Evolutionary conservation across 2,329 filamentous ascomycete genomes (phyloP).

Genomic region (Botrytis porri): DNA sequence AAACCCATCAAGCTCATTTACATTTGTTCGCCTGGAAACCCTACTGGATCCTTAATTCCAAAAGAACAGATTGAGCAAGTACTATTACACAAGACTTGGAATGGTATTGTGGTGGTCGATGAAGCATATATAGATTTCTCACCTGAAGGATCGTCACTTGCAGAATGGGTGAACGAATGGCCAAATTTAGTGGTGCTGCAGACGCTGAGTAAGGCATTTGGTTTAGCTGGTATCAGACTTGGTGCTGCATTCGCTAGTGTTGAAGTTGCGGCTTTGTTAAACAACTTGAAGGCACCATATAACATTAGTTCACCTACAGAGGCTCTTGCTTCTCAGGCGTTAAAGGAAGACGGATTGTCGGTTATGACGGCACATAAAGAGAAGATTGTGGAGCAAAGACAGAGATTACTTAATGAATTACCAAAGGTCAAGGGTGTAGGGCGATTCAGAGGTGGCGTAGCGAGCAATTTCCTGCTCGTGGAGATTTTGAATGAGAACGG

Average conservation of each 20-base stretch:
- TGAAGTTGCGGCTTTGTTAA: constrained; percentile 74
- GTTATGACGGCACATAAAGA: constrained; percentile 70
- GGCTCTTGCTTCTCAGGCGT: constrained; percentile 71
- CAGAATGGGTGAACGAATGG: constrained; percentile 88
- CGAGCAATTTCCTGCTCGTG: constrained; percentile 86
- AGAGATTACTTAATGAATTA: constrained; percentile 71
- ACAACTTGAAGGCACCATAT: constrained; percentile 93
- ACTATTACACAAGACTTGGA: constrained; percentile 87
- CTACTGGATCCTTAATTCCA: constrained; percentile 74
- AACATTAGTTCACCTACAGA: constrained; percentile 89
- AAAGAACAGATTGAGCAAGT: constrained; percentile 72
- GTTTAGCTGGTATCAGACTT: constrained; percentile 87
- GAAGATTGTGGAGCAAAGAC: constrained; percentile 71
- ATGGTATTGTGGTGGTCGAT: constrained; percentile 88
- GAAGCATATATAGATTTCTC: constrained; percentile 98
- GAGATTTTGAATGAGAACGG: constrained; percentile 76
- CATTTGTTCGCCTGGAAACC: constrained; percentile 92
- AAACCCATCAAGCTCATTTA: constrained; percentile 81
- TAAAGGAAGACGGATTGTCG: constrained; percentile 63
- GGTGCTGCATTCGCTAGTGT: constrained; percentile 79
- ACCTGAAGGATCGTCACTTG: constrained; percentile 72
- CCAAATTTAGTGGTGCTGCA: constrained; percentile 98
- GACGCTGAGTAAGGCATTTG: constrained; percentile 97
- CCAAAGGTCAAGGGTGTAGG: constrained; percentile 76
- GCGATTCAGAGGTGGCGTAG: constrained; percentile 72